Evolutionary conservation across 2,329 filamentous ascomycete species (phyloP), one percentile per base, ranked within the genome.

Genomic region (Chaetomium sp.): DNA sequence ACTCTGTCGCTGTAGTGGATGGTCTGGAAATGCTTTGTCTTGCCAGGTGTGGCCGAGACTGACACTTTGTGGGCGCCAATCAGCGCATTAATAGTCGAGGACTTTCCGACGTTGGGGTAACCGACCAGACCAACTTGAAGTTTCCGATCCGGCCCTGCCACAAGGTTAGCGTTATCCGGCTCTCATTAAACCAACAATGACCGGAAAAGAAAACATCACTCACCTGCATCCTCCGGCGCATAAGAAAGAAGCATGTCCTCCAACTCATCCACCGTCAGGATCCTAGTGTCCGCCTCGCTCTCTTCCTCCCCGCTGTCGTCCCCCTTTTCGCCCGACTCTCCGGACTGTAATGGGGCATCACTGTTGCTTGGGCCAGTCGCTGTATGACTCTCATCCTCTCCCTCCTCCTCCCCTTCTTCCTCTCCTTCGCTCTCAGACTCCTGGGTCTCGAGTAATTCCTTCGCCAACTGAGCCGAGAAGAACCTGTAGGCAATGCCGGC

Each of bases 11-110:
- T 94, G 36, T 99, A 82, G 69, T 96, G 91, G 57, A 99, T 94
- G 1, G 94, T 99, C 72, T 99, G 94, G 76, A 99, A 99, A 68
- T 99, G 94, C 76, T 99, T 99, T 11, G 94, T 99, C 76, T 99
- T 99, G 70, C 94, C 94, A 4, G 94, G 94, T 1, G 94, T 99
- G 11, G 92, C 87, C 12, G 94, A 99, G 41, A 99, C 95, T 0
- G 92, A 97, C 5, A 99, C 94, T 75, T 97, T 99, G 77, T 97
- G 99, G 54, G 94, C 86, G 50, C 95, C 95, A 56, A 97, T 91
- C n/a, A 99, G 81, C 43, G 94, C 92, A 75, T 99, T 99, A 79
- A 99, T 99, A 12, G 94, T 99, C 49, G 91, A 96, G 1, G 95
- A 99, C 75, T 99, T 99, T 74, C 94, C 94, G 61, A 99, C 94